Evolutionary conservation across 176 grass and related monocot genomes (phyloP), one percentile per base, ranked within the genome.

Genomic region (Oropetium thomaeum): DNA sequence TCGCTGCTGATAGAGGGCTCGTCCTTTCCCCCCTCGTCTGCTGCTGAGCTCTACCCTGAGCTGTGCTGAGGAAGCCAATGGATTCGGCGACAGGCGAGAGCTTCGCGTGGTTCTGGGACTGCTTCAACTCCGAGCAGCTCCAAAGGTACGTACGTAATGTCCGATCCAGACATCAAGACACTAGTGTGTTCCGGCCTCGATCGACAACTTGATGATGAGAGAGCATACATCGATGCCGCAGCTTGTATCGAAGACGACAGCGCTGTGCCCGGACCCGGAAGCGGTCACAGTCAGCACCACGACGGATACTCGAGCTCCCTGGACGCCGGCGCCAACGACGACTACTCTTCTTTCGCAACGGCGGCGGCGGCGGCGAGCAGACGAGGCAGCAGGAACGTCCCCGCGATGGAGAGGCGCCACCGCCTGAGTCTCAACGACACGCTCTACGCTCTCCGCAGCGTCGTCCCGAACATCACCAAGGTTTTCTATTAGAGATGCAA

Each of bases 381-480:
- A 19, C 0, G 10, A 25, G 48, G 48, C 32, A 81, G 37, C 62
- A 52, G 39, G 1, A n/a, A n/a, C n/a, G n/a, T n/a, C n/a, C n/a
- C n/a, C n/a, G 39, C 52, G 42, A 83, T 42, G 53, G 85, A 83
- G 87, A 77, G 82, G 43, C 60, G 51, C 31, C 78, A 85, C 2
- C 43, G 82, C 45, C 71, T 53, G 74, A 88, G n/a, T 52, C 62
- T 94, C 65, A 94, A 94, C 68, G 85, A 85, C 25, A 90, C 34
- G 76, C 85, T 93, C 40, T 93, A 79, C 70, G 55, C 82, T 6
- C 75, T 93, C 59, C 85, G 91, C 40, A 85, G 87, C 63, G 52
- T 85, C 59, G 91, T 94, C 35, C 91, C 91, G 0, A 87, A 76
- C 65, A 94, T 94, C 57, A 94, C 81, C 7, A 94, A 90, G 78